A percentile compares a stretch with the other conserved stretches of the same genome.
phyloP scores from a whole-genome alignment of 306 rosid genomes.

The Sindora glabra region DNA sequence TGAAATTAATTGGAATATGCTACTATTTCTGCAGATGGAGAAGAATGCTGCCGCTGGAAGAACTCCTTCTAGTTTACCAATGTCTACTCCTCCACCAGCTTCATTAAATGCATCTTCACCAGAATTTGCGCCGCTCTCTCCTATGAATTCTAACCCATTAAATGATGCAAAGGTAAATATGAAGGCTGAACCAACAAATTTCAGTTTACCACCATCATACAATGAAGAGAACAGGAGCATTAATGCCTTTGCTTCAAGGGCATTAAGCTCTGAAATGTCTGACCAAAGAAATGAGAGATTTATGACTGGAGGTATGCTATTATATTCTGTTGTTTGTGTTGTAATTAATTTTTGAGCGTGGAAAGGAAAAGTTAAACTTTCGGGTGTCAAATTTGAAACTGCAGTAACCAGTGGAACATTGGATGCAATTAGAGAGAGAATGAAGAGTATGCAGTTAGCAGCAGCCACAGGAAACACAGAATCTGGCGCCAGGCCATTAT shows the following conservation, averaged over 20 bases:
- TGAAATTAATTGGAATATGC: not conserved
- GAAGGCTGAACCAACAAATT: slow-evolving; percentile 75
- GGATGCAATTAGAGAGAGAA: slow-evolving; percentile 91
- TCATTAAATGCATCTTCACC: slow-evolving; percentile 71
- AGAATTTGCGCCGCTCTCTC: slow-evolving; percentile 80
- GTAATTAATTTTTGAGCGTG: not conserved
- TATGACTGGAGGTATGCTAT: slow-evolving; percentile 62
- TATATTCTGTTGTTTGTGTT: not conserved
- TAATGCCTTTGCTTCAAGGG: slow-evolving; percentile 51
- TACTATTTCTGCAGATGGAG: slow-evolving; percentile 67
- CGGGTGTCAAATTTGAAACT: slow-evolving; percentile 5
- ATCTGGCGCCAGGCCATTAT: slow-evolving; percentile 49
- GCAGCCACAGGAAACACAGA: slow-evolving; percentile 68
- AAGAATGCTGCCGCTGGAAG: slow-evolving; percentile 98
- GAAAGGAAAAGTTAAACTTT: not conserved
- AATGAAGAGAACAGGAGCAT: slow-evolving; percentile 58
- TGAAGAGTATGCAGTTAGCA: slow-evolving; percentile 93
- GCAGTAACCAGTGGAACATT: slow-evolving; percentile 90
- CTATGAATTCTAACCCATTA: slow-evolving; percentile 72
- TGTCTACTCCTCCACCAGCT: slow-evolving; percentile 96
- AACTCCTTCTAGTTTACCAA: slow-evolving; percentile 87
- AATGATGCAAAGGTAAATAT: slow-evolving; percentile 56
- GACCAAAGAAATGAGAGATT: slow-evolving; percentile 85
- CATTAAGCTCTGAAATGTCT: slow-evolving; percentile 50
- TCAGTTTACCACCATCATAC: slow-evolving; percentile 72